Percentiles rank a stretch among this genome's conserved stretches.
Conservation (phyloP, 441 rosid species). For the Euphorbia schlechtendalii region DNA sequence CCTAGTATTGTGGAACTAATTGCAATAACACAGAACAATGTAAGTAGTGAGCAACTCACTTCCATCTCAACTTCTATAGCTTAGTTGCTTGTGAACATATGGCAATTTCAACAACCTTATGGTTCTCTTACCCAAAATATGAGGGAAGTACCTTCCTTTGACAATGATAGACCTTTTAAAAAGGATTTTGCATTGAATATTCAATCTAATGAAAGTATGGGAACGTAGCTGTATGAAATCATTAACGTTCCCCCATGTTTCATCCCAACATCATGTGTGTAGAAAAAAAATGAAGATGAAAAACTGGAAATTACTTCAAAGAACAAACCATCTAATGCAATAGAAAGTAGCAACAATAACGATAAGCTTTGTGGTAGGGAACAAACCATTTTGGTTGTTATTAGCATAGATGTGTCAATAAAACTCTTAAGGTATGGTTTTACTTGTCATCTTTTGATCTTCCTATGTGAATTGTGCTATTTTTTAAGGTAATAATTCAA, state of each 20-base stretch:
- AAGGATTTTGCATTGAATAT: slow-evolving; percentile 28
- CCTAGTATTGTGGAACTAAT: no score
- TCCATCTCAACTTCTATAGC: slow-evolving; percentile 72
- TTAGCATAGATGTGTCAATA: no score
- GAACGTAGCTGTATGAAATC: no score
- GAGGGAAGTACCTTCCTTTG: slow-evolving; percentile 28
- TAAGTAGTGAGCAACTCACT: slow-evolving; percentile 47
- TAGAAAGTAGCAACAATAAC: no score
- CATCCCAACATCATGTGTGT: slow-evolving; percentile 16
- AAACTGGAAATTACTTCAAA: slow-evolving; percentile 23
- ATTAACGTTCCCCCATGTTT: slow-evolving; percentile 18
- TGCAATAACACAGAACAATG: slow-evolving; percentile 37
- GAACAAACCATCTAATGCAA: slow-evolving; percentile 27
- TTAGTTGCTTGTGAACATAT: slow-evolving; percentile 65
- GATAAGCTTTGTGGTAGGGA: no score
- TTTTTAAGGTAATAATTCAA: no score
- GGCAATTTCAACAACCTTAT: slow-evolving; percentile 60
- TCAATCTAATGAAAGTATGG: slow-evolving; percentile 29
- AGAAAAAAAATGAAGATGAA: slow-evolving; percentile 27
- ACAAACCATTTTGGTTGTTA: no score
- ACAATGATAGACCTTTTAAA: slow-evolving; percentile 28
- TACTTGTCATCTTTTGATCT: no score
- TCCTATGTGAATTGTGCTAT: no score
- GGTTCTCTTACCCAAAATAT: slow-evolving; percentile 32
- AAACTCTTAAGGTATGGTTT: no score